Evolutionary conservation across 2,329 filamentous ascomycete genomes (phyloP), one percentile per base, ranked within the genome.

Genomic region (Rhynchosporium agropyri): DNA sequence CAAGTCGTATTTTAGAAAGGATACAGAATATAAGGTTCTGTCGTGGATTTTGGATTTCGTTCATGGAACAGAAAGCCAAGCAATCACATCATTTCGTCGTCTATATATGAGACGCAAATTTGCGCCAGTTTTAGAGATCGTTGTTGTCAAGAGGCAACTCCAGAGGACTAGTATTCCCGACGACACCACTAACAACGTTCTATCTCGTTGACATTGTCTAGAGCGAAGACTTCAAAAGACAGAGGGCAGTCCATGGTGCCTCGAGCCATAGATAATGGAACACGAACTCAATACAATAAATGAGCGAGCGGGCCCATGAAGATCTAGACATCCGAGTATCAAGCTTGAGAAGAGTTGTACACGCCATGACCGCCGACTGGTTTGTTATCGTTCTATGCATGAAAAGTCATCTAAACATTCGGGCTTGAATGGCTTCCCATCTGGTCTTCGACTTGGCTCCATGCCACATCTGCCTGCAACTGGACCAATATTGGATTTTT

Each of bases 381-480:
- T 55, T 28, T 36, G 51, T 8, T 55, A 36, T 9, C 36, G 51
- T 29, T 55, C 51, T 8, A 13, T 42, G 33, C 51, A 55, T 29
- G 51, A 55, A 10, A 55, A 55, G 8, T 15, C 20, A 55, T 10
- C 36, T 42, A 36, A 55, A 55, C 36, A 29, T 29, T 42, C 51
- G 38, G 51, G 51, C 36, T 7, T 42, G 26, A 55, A 55, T 36
- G 36, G 36, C 38, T 55, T 55, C 38, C 51, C 51, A 29, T 42
- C 13, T 15, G 51, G 51, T 55, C 51, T 40, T 29, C 51, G 51
- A n/a, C 42, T 33, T 26, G 51, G 51, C 5, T 4, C 6, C 51
- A 33, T 42, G 51, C 36, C 36, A 42, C 26, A 15, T 2, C 29
- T 42, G 8, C n/a, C n/a, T 20, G n/a, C 6, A 5, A 20, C 8